Evolutionary conservation across 352 stramenopile genomes (phyloP).

Genomic region (Phytopythium kandeliae): DNA sequence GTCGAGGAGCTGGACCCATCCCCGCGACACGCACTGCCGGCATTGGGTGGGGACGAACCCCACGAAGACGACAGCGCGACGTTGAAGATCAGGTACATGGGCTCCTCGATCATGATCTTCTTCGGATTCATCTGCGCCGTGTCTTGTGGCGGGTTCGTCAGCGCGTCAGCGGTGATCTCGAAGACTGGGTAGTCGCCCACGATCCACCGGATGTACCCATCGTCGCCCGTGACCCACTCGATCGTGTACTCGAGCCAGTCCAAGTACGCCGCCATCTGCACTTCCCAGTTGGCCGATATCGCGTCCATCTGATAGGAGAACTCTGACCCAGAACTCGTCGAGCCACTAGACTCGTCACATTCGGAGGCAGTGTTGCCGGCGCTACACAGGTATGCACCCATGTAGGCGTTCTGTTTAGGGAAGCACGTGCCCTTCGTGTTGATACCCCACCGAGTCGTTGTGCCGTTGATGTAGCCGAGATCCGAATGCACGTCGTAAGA

Average conservation of each 20-base stretch:
- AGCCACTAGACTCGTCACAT: constrained; percentile 19
- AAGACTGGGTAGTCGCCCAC: constrained; percentile 49
- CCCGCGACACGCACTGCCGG: constrained; percentile 37
- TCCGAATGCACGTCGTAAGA: constrained; percentile 39
- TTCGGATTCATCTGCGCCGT: constrained; percentile 32
- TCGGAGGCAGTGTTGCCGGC: constrained; percentile 26
- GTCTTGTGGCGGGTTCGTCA: constrained; percentile 50
- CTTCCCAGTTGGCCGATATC: constrained; percentile 82
- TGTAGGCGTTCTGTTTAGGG: constrained; percentile 44
- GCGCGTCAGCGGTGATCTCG: constrained; percentile 46
- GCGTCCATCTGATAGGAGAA: constrained; percentile 87
- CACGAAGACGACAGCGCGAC: constrained; percentile 89
- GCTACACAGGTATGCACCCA: constrained; percentile 38
- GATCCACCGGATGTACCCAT: constrained; percentile 65
- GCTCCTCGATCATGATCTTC: constrained; percentile 82
- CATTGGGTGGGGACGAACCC: constrained; percentile 57
- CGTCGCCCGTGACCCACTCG: constrained; percentile 41
- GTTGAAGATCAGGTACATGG: constrained; percentile 93
- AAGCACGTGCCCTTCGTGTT: constrained; percentile 46
- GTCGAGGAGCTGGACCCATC: constrained; percentile 29
- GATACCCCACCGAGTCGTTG: constrained; percentile 30
- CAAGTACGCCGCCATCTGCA: constrained; percentile 71
- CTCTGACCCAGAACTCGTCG: constrained; percentile 14
- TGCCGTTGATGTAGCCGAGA: constrained; percentile 31
- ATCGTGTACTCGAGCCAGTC: constrained; percentile 61